Evolutionary conservation across 257 asterid genomes (phyloP).

Genomic region (Avicennia marina): DNA sequence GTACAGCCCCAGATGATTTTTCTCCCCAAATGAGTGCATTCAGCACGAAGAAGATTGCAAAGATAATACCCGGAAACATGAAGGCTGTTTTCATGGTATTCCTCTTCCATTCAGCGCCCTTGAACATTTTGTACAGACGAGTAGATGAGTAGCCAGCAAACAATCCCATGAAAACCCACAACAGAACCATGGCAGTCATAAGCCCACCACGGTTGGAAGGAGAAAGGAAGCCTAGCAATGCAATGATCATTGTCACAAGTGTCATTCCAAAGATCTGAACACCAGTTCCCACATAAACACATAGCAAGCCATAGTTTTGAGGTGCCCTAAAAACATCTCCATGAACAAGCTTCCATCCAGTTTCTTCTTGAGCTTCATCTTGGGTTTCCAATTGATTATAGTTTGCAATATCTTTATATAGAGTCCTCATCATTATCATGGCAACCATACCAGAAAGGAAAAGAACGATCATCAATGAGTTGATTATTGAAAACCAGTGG

Average conservation of each 20-base stretch:
- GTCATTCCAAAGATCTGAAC: too few relatives aligned
- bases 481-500: conserved; percentile 63
- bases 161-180: conserved; percentile 65
- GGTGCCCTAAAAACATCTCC: conserved; percentile 67
- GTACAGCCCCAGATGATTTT: conserved; percentile 59
- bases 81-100: conserved; percentile 55
- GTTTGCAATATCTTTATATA: conserved; percentile 48
- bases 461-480: conserved; percentile 59
- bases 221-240: conserved; percentile 52
- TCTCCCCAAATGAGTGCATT: conserved; percentile 67
- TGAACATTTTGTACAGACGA: conserved; percentile 62
- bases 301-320: conserved; percentile 45
- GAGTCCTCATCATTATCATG: conserved; percentile 63
- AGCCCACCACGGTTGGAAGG: conserved; percentile 64
- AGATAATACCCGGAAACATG: conserved; percentile 54
- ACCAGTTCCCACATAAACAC: conserved; percentile 59
- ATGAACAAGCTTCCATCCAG: too few relatives aligned
- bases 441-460: conserved; percentile 68
- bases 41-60: conserved; percentile 46
- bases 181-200: conserved; percentile 60
- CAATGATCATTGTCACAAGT: conserved; percentile 55
- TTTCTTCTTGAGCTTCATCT: too few relatives aligned
- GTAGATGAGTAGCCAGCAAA: conserved; percentile 62
- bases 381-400: conserved; percentile 59
- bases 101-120: conserved; percentile 59